Base-by-base conservation (phyloP, 352 stramenopile genomes). In the Phytophthora kernoviae region DNA sequence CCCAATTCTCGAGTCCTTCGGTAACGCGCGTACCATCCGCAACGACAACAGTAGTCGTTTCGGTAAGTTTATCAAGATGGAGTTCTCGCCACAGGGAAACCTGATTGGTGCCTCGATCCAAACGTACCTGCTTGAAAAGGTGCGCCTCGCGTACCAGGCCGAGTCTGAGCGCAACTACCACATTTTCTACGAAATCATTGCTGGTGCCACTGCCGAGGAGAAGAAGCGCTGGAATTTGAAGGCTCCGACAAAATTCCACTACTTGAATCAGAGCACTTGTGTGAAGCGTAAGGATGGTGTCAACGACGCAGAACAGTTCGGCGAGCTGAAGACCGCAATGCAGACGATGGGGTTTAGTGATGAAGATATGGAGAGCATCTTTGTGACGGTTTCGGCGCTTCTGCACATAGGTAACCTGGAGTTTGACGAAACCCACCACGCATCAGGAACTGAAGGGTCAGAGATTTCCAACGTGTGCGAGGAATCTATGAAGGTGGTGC, bases 1-100 rank as follows among this genome's bases (percentile, higher is more conserved):
- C 75, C 97, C 97, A 39, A 96, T 99, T 50, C 80, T 99, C n/a
- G 97, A 99, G 74, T 94, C 94, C 2, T 99, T 99, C 74, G 98
- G 98, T 59, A 99, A 99, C 68, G 96, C 96, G 34, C 88, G 96
- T 30, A 99, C 96, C 14, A 90, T 98, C 41, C 84, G 97, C 10
- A 99, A 99, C 75, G 93, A 99, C 76, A 99, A 99, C 73, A 98
- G 89, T 34, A 91, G 68, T 61, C 87, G 97, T 9, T 99, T 99
- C 65, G 97, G 96, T 48, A 98, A 98, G 70, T 99, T 98, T 52
- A 99, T 99, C 78, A 94, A 99, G 72, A 93, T 99, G 62, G 81
- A 97, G 58, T 99, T 99, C 68, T 91, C 69, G 14, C 47, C 76
- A 7, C 59, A 77, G 21, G 83, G 86, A 20, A 65, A 59, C 14